Conservation (phyloP, 768 basidiomycete genomes). For the Naganishia vaughanmartiniae region DNA sequence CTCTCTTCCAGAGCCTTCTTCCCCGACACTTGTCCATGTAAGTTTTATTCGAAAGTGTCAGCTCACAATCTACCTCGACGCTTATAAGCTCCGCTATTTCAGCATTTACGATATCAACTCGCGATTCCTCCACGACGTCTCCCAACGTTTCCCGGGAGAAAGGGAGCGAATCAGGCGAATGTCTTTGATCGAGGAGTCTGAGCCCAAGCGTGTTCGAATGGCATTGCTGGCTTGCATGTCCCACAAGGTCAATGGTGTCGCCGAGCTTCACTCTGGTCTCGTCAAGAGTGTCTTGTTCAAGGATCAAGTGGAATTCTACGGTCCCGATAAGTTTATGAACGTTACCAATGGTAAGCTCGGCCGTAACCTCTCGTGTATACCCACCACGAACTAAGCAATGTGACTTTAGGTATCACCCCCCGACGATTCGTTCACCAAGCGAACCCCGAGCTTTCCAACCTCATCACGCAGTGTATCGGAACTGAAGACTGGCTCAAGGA, state of each 20-base stretch:
- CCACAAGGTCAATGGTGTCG: slow-evolving; percentile 73
- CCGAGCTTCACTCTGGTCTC: slow-evolving; percentile 89
- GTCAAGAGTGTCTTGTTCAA: slow-evolving; percentile 62
- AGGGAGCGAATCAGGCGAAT: slow-evolving; percentile 74
- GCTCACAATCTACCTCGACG: slow-evolving; percentile 34
- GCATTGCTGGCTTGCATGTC: slow-evolving; percentile 75
- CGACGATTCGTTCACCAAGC: slow-evolving; percentile 67
- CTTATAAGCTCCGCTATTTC: slow-evolving; percentile 39
- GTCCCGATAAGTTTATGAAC: slow-evolving; percentile 62
- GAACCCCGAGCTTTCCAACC: slow-evolving; percentile 79
- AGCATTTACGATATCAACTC: slow-evolving; percentile 34
- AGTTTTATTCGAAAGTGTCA: background rate
- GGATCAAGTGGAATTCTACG: slow-evolving; percentile 91
- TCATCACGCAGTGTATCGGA: slow-evolving; percentile 79
- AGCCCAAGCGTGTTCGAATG: slow-evolving; percentile 69
- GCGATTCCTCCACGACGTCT: slow-evolving; percentile 64
- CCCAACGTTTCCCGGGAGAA: slow-evolving; percentile 85
- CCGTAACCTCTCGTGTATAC: slow-evolving; percentile 54
- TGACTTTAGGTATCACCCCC: slow-evolving; percentile 66
- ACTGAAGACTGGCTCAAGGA: slow-evolving; percentile 77
- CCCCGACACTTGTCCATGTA: slow-evolving; percentile 59
- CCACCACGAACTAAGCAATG: background rate
- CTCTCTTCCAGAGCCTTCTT: slow-evolving; percentile 76
- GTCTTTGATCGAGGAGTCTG: slow-evolving; percentile 92
- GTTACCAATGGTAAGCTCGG: slow-evolving; percentile 72